Evolutionary conservation across 129 eudicot species (phyloP).

Genomic region (Glebionis coronaria): DNA sequence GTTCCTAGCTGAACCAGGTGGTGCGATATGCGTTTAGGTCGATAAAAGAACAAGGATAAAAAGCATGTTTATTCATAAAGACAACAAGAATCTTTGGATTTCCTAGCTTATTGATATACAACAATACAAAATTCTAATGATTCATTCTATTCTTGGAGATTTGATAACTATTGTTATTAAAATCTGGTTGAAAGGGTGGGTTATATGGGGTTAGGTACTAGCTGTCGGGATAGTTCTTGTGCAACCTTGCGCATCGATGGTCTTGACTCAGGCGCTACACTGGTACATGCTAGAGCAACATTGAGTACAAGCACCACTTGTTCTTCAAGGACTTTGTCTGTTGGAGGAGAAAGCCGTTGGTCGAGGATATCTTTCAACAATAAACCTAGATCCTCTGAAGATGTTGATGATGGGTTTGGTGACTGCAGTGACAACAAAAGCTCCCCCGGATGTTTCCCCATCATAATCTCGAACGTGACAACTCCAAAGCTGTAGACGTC

Average conservation of each 20-base stretch:
- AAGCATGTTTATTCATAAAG: too few species aligned
- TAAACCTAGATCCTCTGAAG: conserved; percentile 19
- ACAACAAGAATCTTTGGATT: neutral
- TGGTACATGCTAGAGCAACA: conserved; percentile 63
- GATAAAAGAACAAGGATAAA: too few species aligned
- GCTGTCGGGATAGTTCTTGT: conserved; percentile 50
- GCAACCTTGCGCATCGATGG: conserved; percentile 81
- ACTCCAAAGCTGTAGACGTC: conserved; percentile 96
- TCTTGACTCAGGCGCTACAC: conserved; percentile 51
- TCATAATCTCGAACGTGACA: conserved; percentile 74
- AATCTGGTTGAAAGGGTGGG: conserved; percentile 29
- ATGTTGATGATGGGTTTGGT: conserved; percentile 24
- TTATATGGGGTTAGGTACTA: conserved; percentile 27
- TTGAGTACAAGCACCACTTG: conserved; percentile 50
- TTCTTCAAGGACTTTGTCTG: conserved; percentile 42
- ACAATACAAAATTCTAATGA: neutral
- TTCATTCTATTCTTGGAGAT: conserved; percentile 28
- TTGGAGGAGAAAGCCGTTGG: conserved; percentile 63
- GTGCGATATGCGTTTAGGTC: too few species aligned
- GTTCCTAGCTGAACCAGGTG: too few species aligned
- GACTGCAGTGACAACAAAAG: conserved; percentile 46
- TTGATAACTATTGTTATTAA: conserved; percentile 26
- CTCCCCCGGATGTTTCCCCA: conserved; percentile 93
- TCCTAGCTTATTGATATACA: conserved; percentile 5
- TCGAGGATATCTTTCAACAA: conserved; percentile 66